A percentile compares a stretch with the other conserved stretches of the same genome.
Evolutionary conservation across 2,329 filamentous ascomycete genomes (phyloP).

Genomic region (Aspergillus sp.): DNA sequence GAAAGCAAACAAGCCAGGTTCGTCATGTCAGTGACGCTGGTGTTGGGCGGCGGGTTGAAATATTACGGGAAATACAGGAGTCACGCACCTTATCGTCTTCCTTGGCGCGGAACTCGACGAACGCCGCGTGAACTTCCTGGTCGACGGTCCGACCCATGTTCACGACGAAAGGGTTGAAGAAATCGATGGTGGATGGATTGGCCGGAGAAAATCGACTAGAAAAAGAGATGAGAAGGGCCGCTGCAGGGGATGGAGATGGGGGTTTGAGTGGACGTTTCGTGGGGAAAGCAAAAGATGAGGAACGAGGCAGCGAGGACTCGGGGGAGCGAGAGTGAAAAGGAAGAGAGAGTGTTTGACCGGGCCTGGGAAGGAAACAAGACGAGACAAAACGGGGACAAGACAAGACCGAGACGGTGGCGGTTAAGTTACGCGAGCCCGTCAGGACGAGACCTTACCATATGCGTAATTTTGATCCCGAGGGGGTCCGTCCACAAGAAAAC

Average conservation of each 20-base stretch:
- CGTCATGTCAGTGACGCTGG: constrained; percentile 38
- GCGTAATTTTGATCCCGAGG: constrained; percentile 25
- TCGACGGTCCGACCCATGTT: constrained; percentile 55
- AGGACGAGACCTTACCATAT: constrained; percentile 22
- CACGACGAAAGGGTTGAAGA: constrained; percentile 28
- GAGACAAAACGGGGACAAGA: constrained; percentile 27
- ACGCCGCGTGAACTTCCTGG: constrained; percentile 55
- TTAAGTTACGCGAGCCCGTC: constrained; percentile 32
- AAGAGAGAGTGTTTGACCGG: constrained; percentile 15
- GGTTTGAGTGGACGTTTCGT: constrained; percentile 11
- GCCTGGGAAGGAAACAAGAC: constrained; percentile 19
- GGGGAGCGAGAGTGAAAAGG: constrained; percentile 21
- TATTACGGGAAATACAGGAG: constrained; percentile 45
- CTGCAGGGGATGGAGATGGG: constrained; percentile 13
- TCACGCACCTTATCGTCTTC: constrained; percentile 53
- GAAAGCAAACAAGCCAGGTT: constrained; percentile 20
- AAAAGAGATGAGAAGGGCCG: constrained; percentile 18
- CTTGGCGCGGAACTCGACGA: constrained; percentile 57
- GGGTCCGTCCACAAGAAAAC: not conserved
- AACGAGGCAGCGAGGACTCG: constrained; percentile 16
- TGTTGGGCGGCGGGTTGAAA: constrained; percentile 24
- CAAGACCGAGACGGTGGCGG: constrained; percentile 23
- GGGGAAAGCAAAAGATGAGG: constrained; percentile 17
- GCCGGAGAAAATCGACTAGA: constrained; percentile 9
- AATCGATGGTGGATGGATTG: constrained; percentile 26